These are phyloP conservation scores for Hevea brasiliensis DNA, from an alignment of 345 rosid species.

Conservation along the genomic window DNA sequence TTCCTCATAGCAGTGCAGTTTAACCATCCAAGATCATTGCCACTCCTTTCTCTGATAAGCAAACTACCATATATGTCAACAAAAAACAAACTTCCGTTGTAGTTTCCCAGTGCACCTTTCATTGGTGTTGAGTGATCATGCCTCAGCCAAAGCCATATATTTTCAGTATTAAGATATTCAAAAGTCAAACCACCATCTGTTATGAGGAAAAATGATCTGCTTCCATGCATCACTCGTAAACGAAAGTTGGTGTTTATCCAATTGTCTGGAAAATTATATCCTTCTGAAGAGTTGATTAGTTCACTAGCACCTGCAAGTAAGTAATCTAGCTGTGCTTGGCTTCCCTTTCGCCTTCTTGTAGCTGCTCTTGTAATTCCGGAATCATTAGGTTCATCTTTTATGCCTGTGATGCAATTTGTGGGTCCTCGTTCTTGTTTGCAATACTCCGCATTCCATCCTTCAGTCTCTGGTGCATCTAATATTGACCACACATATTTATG, in stretches of 20 bases:
- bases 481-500: conserved; percentile 51
- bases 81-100: conserved; percentile 63
- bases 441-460: conserved; percentile 77
- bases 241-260: conserved; percentile 46
- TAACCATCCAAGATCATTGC: conserved; percentile 48
- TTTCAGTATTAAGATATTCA: conserved; percentile 60
- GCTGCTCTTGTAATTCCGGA: conserved; percentile 38
- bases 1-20: conserved; percentile 65
- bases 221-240: conserved; percentile 53
- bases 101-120: conserved; percentile 56
- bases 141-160: conserved; percentile 63
- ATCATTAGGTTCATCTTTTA: conserved; percentile 52
- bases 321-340: conserved; percentile 44
- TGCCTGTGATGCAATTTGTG: conserved; percentile 51
- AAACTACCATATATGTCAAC: conserved; percentile 51
- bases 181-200: conserved; percentile 55
- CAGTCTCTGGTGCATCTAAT: conserved; percentile 62
- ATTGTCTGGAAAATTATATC: conserved; percentile 36
- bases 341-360: conserved; percentile 50
- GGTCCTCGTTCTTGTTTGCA: conserved; percentile 73
- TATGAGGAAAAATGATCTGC: conserved; percentile 56
- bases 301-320: conserved; percentile 27
- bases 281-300: conserved; percentile 20
- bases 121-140: conserved; percentile 64
- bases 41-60: conserved; percentile 57